Evolutionary conservation across 257 asterid species (phyloP), one percentile per base, ranked within the genome.

Genomic region (Lycium ferocissimum): DNA sequence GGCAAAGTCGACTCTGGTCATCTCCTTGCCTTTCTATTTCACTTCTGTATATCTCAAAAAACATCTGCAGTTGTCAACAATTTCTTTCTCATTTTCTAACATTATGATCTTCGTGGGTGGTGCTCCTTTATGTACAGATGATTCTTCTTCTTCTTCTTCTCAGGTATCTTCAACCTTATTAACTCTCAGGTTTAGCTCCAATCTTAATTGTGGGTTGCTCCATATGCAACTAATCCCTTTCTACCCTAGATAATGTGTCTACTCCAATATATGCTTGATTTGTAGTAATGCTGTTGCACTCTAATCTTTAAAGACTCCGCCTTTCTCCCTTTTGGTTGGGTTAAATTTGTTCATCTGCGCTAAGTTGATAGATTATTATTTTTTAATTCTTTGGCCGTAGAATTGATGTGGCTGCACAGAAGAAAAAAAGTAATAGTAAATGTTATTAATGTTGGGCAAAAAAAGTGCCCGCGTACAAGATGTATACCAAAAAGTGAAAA

Each of bases 21-120:
- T 26, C 33, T 26, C 33, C 33, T 26, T 26, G 33, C 33, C 33
- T 26, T 40, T 26, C 45, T 1, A 40, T 3, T 40, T 6, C 45
- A 40, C 45, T 40, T 0, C 6, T 40, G 4, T 5, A 4, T 6
- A 40, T 6, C 3, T 40, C 6, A 6, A 40, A 40, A 4, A 38
- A 56, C 62, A 54, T 43, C 33, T 37, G 6, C 81, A 35, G 33
- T 26, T 26, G 33, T 26, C 33, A 26, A 26, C 33, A 26, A 26
- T 26, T 26, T 26, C 33, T 26, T 26, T 26, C 33, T 26, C 33
- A 26, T 26, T 26, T 26, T 26, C 33, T 26, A 26, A 75, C 86
- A 15, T 59, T 73, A 95, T 95, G 98, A 95, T 95, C 88, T 92
- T 86, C 87, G 95, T 94, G 14, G 93, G 83, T 37, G 98, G 96